These are phyloP conservation scores for Paradendryphiella salina DNA, from an alignment of 2,329 filamentous ascomycete species.

Conservation along the genomic window DNA sequence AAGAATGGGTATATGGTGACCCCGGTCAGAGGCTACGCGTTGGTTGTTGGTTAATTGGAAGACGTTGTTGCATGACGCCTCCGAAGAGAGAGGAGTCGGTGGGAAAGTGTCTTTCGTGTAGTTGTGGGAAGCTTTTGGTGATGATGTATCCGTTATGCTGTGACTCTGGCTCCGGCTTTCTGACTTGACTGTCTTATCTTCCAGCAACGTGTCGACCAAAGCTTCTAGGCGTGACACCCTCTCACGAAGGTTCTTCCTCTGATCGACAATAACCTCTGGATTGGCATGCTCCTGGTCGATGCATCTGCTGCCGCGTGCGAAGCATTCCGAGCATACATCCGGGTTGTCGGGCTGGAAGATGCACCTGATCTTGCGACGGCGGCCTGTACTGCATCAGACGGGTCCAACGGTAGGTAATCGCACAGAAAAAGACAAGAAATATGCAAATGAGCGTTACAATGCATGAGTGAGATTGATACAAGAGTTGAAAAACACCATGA, in stretches of 20 bases:
- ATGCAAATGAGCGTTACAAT: constrained; percentile 6
- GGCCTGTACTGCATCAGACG: constrained; percentile 45
- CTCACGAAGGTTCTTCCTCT: constrained; percentile 51
- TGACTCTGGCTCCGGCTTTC: constrained; percentile 30
- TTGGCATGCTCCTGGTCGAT: constrained; percentile 52
- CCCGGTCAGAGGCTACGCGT: constrained; percentile 29
- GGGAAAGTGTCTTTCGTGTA: constrained; percentile 35
- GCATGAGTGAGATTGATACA: constrained; percentile 5
- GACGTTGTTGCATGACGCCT: constrained; percentile 30
- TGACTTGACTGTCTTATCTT: constrained; percentile 41
- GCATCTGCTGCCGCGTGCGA: constrained; percentile 51
- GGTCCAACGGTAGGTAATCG: neutral
- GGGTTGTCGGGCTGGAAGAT: constrained; percentile 48
- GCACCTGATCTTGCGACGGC: constrained; percentile 56
- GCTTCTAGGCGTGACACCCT: constrained; percentile 49
- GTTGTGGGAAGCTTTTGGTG: constrained; percentile 31
- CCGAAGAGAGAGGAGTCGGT: constrained; percentile 41
- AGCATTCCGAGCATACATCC: constrained; percentile 52
- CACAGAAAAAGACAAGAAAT: neutral
- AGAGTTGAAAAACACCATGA: constrained; percentile 2
- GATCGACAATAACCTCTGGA: constrained; percentile 47
- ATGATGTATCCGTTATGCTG: constrained; percentile 33
- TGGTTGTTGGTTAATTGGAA: constrained; percentile 26
- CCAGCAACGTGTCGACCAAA: constrained; percentile 46
- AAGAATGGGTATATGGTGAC: constrained; percentile 45